These are phyloP conservation scores for Talaromyces liani DNA, from an alignment of 495 filamentous ascomycete species.

Conservation along the genomic window DNA sequence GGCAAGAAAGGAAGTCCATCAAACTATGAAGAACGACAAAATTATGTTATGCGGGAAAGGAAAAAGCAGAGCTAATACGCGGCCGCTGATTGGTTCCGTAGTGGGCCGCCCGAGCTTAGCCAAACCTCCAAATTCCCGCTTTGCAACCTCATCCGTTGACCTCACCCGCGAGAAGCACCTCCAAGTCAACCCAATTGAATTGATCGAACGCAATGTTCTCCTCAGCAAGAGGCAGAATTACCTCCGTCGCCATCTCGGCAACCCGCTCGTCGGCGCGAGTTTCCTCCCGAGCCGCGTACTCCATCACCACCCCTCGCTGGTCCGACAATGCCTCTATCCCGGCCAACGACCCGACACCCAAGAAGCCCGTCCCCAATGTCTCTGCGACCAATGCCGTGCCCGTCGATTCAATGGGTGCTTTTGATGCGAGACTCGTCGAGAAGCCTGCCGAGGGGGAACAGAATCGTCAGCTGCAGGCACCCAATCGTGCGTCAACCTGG, in stretches of 20 bases:
- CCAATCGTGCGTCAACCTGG: constrained; percentile 78
- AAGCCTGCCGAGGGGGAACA: constrained; percentile 51
- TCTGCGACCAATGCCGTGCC: constrained; percentile 56
- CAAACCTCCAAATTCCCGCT: constrained; percentile 9
- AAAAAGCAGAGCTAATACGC: not conserved
- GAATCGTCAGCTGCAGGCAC: constrained; percentile 64
- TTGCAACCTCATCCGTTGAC: not conserved
- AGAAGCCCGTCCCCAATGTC: constrained; percentile 39
- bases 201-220: constrained; percentile 44
- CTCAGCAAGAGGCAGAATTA: constrained; percentile 43
- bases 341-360: constrained; percentile 48
- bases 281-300: constrained; percentile 34
- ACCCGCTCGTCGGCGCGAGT: constrained; percentile 25
- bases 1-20: too few species aligned
- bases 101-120: not conserved
- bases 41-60: not conserved
- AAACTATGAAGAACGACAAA: constrained; percentile 2
- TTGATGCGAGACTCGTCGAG: constrained; percentile 46
- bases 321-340: constrained; percentile 40
- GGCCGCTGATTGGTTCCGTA: constrained; percentile 5
- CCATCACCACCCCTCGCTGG: constrained; percentile 40
- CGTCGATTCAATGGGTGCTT: constrained; percentile 36
- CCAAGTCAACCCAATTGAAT: not conserved
- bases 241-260: constrained; percentile 23
- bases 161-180: not conserved